Conservation (phyloP, 2,329 filamentous ascomycete species). For the Aspergillus sp. region DNA sequence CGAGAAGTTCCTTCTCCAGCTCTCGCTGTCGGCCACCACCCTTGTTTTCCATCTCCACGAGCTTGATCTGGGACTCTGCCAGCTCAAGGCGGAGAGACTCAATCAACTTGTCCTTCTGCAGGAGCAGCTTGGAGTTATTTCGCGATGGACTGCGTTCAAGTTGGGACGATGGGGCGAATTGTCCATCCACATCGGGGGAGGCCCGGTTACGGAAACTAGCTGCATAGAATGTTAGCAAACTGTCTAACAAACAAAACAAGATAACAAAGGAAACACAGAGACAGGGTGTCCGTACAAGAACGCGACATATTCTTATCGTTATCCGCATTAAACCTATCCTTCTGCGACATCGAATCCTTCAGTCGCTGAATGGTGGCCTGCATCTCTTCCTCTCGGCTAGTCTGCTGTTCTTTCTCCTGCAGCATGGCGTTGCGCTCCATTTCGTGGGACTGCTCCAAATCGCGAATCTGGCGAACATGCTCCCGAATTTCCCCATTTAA, state of each 20-base stretch:
- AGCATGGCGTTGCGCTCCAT: conserved; percentile 77
- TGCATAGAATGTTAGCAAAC: conserved; percentile 18
- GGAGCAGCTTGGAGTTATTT: conserved; percentile 78
- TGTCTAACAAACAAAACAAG: background rate
- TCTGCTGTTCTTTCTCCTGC: conserved; percentile 85
- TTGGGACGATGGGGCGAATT: conserved; percentile 79
- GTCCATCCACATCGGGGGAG: conserved; percentile 61
- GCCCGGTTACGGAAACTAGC: conserved; percentile 45
- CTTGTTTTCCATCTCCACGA: conserved; percentile 88
- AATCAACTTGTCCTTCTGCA: conserved; percentile 95
- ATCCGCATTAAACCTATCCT: conserved; percentile 49
- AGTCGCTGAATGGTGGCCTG: conserved; percentile 81
- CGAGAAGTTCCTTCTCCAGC: conserved; percentile 82
- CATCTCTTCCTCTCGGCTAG: conserved; percentile 79
- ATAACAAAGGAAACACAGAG: background rate
- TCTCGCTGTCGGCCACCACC: conserved; percentile 81
- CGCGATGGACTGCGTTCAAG: conserved; percentile 80
- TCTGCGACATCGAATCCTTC: conserved; percentile 79
- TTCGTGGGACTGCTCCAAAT: conserved; percentile 89
- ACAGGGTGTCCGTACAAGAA: conserved; percentile 38
- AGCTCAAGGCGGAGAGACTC: conserved; percentile 86
- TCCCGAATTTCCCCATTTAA: conserved; percentile 82
- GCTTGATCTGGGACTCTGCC: conserved; percentile 89
- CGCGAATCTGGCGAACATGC: conserved; percentile 70
- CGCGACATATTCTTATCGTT: conserved; percentile 44